These are phyloP conservation scores for Moniliophthora roreri DNA, from an alignment of 1,284 basidiomycete species.

Conservation along the genomic window DNA sequence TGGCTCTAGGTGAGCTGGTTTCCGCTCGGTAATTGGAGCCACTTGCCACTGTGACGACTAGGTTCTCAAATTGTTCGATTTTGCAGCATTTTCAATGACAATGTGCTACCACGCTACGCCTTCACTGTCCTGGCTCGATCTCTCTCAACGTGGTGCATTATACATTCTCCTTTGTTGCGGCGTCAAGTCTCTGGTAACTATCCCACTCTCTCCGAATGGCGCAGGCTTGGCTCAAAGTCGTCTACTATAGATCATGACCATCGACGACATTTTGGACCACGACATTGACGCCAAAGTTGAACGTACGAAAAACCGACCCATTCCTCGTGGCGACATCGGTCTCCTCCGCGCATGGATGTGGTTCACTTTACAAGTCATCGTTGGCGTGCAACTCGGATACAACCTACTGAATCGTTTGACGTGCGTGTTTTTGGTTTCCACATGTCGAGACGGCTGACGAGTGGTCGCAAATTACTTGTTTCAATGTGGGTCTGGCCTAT, in stretches of 20 bases:
- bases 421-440: slow-evolving; percentile 11
- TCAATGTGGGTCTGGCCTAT: slow-evolving; percentile 28
- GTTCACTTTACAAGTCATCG: slow-evolving; percentile 23
- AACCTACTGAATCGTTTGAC: slow-evolving; percentile 20
- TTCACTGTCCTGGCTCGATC: slow-evolving; percentile 17
- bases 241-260: slow-evolving; percentile 29
- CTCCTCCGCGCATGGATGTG: slow-evolving; percentile 29
- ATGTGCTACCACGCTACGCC: slow-evolving; percentile 27
- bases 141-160: slow-evolving; percentile 17
- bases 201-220: not conserved
- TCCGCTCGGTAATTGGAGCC: slow-evolving; percentile 25
- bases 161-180: slow-evolving; percentile 32
- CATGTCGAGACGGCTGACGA: not conserved
- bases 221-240: not conserved
- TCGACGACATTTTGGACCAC: slow-evolving; percentile 31
- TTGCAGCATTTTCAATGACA: slow-evolving; percentile 28
- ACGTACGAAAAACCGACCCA: slow-evolving; percentile 27
- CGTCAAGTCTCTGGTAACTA: slow-evolving; percentile 29
- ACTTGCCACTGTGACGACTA: not conserved
- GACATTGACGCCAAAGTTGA: slow-evolving; percentile 29
- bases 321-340: slow-evolving; percentile 30
- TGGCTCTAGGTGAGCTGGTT: slow-evolving; percentile 31
- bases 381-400: slow-evolving; percentile 24
- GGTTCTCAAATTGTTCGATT: not conserved
- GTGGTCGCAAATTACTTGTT: slow-evolving; percentile 19